Evolutionary conservation across 768 basidiomycete species (phyloP), one percentile per base, ranked within the genome.

Genomic region (Rhodotorula babjevae): DNA sequence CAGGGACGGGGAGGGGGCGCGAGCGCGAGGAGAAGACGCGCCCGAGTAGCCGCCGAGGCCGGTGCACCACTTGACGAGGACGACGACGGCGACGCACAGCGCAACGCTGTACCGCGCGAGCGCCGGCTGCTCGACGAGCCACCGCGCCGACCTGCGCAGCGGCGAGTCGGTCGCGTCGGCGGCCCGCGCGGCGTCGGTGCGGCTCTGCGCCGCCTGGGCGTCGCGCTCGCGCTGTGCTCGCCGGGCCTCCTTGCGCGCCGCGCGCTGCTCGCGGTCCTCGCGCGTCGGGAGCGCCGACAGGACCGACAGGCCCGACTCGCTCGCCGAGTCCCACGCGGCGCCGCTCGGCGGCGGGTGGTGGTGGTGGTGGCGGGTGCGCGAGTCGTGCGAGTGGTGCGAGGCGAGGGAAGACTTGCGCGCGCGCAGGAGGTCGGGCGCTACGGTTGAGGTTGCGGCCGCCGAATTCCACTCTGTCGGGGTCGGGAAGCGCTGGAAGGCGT

Each of bases 1-100:
- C 1, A 11, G 46, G 7, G 11, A n/a, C 0, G 18, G 57, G 10
- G 11, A 15, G 29, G n/a, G 14, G 7, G 36, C 25, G 14, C 7
- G 6, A 16, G 50, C 6, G 44, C 14, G 55, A 18, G 40, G 31
- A 55, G 57, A 21, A 29, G 21, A 8, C 71, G 68, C 71, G 91
- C 92, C 92, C 46, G 91, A 93, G 82, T 93, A 93, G 29, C 87
- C 85, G 25, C 89, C 91, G 42, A 93, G 77, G 23, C 91, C 88
- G 44, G 90, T 83, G 69, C 84, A 84, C 83, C 87, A 87, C 80
- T 89, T 91, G 67, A 91, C 81, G 78, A 86, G 83, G 18, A 77
- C 58, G 29, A 67, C 65, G 19, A 74, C 9, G 5, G 62, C 52
- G 16, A 78, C 4, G 9, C 49, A n/a, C 23, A 70, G 18, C 16